Percentiles rank a stretch among this genome's conserved stretches.
Evolutionary conservation across 2,329 filamentous ascomycete species (phyloP).

Genomic region (Aspergillus caelatus): DNA sequence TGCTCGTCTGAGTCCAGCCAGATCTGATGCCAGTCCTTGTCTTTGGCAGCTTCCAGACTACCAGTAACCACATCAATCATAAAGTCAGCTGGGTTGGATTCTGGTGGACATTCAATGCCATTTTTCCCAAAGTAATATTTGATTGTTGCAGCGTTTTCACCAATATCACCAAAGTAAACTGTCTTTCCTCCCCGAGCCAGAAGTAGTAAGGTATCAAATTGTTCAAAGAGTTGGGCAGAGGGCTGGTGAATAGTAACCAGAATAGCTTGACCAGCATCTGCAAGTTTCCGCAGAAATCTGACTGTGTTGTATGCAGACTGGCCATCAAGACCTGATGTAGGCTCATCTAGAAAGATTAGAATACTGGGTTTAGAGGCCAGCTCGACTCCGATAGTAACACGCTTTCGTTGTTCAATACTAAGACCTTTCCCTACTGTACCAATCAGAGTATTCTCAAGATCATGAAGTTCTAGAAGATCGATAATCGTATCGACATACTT

Average conservation of each 20-base stretch:
- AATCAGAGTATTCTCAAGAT: slow-evolving; percentile 67
- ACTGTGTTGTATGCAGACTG: slow-evolving; percentile 69
- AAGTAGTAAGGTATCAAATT: slow-evolving; percentile 71
- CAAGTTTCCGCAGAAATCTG: slow-evolving; percentile 66
- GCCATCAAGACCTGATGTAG: slow-evolving; percentile 69
- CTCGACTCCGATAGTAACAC: slow-evolving; percentile 72
- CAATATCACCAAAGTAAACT: slow-evolving; percentile 70
- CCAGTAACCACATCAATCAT: slow-evolving; percentile 56
- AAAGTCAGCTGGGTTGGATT: slow-evolving; percentile 64
- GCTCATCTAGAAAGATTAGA: slow-evolving; percentile 70
- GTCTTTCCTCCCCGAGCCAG: slow-evolving; percentile 68
- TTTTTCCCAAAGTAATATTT: slow-evolving; percentile 68
- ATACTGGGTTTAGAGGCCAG: slow-evolving; percentile 69
- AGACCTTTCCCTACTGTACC: slow-evolving; percentile 44
- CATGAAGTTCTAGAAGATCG: slow-evolving; percentile 62
- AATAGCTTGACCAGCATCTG: slow-evolving; percentile 67
- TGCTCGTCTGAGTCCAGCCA: slow-evolving; percentile 69
- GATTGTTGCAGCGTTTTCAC: slow-evolving; percentile 64
- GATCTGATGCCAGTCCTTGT: slow-evolving; percentile 70
- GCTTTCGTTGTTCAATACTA: slow-evolving; percentile 68
- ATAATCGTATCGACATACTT: slow-evolving; percentile 68
- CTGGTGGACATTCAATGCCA: slow-evolving; percentile 64
- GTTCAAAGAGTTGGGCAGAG: slow-evolving; percentile 65
- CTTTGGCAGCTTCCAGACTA: slow-evolving; percentile 44
- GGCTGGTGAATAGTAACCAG: slow-evolving; percentile 73